Evolutionary conservation across 768 basidiomycete species (phyloP).

Genomic region (Sporobolomyces roseus): DNA sequence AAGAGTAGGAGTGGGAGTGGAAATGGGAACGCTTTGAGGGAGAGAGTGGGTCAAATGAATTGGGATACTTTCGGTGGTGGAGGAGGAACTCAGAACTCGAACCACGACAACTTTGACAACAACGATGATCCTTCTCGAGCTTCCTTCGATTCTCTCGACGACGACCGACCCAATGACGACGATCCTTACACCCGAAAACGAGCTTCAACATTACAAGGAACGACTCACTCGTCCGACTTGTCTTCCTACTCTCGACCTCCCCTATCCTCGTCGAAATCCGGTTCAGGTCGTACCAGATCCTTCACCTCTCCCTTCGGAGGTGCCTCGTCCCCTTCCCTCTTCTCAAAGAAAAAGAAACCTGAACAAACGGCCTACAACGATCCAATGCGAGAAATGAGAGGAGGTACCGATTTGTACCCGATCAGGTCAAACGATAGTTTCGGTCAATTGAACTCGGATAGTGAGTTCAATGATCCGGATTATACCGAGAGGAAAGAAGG

Average conservation of each 20-base stretch:
- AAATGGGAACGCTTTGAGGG: conserved; percentile 6
- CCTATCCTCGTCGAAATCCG: not conserved
- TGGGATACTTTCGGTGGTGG: conserved; percentile 8
- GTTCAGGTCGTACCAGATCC: not conserved
- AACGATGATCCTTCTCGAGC: not conserved
- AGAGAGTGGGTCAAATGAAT: conserved; percentile 17
- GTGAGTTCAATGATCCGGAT: conserved; percentile 16
- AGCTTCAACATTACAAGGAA: conserved; percentile 3
- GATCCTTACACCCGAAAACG: not conserved
- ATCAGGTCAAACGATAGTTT: conserved; percentile 2
- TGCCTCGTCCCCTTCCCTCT: not conserved
- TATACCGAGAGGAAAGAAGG: not conserved
- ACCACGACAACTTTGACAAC: not conserved
- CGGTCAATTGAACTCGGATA: not conserved
- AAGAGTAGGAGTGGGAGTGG: conserved; percentile 7
- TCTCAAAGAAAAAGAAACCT: not conserved
- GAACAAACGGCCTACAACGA: not conserved
- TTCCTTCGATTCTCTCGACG: conserved; percentile 21
- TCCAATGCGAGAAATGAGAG: no score
- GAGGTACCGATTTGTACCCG: conserved; percentile 9
- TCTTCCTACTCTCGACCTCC: conserved; percentile 13
- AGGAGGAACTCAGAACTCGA: not conserved
- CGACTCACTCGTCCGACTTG: not conserved
- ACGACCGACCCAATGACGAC: not conserved
- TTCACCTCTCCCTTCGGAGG: conserved; percentile 10